Percentiles rank a stretch among this genome's conserved stretches.
Conservation (phyloP, 345 rosid genomes). For the Sonneratia caseolaris region DNA sequence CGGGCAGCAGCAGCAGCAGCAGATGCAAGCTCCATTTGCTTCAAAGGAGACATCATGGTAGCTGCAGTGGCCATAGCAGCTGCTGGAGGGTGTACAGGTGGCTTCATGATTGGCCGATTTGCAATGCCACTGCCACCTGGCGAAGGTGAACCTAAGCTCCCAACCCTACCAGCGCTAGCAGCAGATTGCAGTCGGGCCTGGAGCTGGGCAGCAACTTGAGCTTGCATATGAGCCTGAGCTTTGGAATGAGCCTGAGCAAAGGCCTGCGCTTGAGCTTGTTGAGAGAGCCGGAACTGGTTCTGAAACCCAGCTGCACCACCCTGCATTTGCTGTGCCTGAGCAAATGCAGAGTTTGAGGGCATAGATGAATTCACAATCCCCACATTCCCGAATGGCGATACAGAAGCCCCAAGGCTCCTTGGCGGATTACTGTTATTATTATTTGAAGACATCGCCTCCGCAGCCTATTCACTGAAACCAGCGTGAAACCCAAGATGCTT, state of each 20-base stretch:
- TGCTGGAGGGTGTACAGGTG: constrained; percentile 69
- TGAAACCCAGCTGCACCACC: constrained; percentile 9
- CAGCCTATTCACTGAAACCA: neutral
- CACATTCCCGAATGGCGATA: constrained; percentile 70
- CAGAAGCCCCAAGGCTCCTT: constrained; percentile 51
- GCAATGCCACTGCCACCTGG: constrained; percentile 50
- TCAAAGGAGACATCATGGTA: constrained; percentile 56
- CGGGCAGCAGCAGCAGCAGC: constrained; percentile 63
- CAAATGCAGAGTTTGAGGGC: constrained; percentile 46
- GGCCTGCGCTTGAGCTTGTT: constrained; percentile 30
- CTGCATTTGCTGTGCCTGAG: constrained; percentile 35
- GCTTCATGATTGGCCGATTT: constrained; percentile 66
- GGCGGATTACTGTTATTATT: constrained; percentile 33
- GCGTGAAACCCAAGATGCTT: neutral
- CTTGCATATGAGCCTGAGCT: constrained; percentile 29
- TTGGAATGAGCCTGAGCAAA: constrained; percentile 27
- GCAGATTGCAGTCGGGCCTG: constrained; percentile 73
- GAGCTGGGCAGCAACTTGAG: constrained; percentile 44
- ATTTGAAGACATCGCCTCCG: constrained; percentile 38
- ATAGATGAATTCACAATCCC: constrained; percentile 52
- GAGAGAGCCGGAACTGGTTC: constrained; percentile 18
- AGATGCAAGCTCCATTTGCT: constrained; percentile 62
- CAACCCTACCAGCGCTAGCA: constrained; percentile 41
- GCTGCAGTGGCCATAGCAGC: constrained; percentile 27
- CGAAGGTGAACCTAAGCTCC: constrained; percentile 56